A percentile compares a stretch with the other conserved stretches of the same genome.
Conservation (phyloP, 768 basidiomycete genomes). For the Lactarius akahatsu region DNA sequence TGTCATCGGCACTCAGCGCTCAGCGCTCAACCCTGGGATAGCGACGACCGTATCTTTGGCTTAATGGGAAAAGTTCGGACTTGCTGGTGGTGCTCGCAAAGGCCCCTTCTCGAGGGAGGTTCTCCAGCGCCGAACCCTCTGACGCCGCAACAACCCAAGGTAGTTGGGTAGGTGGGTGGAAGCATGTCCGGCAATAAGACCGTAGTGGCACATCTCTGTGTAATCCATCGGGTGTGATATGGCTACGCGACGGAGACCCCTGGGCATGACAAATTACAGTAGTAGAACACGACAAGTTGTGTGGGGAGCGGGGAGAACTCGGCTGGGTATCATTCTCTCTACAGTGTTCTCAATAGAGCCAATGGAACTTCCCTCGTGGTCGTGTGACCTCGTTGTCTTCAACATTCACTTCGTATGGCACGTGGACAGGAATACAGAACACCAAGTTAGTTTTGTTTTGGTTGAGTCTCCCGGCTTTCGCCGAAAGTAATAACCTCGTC, state of each 20-base stretch:
- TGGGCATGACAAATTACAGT: not conserved
- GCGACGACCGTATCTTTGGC: not conserved
- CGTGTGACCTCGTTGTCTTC: not conserved
- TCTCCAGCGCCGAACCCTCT: not conserved
- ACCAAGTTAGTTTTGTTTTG: too few species aligned
- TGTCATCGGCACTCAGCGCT: not conserved
- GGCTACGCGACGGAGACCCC: not conserved
- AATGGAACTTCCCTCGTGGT: not conserved
- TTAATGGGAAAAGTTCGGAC: conserved; percentile 2
- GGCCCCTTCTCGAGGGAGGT: not conserved
- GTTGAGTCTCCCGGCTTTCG: not conserved
- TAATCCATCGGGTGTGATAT: not conserved
- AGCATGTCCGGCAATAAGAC: not conserved
- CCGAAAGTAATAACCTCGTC: not conserved
- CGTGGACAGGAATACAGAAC: too few species aligned
- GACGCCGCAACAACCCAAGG: not conserved
- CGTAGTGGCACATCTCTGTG: not conserved
- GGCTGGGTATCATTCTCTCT: not conserved
- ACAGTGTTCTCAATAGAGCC: not conserved
- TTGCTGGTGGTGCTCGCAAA: not conserved
- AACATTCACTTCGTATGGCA: not conserved
- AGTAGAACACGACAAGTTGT: not conserved
- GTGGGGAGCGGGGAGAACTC: not conserved
- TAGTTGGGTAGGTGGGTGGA: not conserved
- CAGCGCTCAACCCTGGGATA: not conserved